A percentile compares a stretch with the other conserved stretches of the same genome.
Conservation (phyloP, 305 asterid species). For the Fraxinus baroniana region DNA sequence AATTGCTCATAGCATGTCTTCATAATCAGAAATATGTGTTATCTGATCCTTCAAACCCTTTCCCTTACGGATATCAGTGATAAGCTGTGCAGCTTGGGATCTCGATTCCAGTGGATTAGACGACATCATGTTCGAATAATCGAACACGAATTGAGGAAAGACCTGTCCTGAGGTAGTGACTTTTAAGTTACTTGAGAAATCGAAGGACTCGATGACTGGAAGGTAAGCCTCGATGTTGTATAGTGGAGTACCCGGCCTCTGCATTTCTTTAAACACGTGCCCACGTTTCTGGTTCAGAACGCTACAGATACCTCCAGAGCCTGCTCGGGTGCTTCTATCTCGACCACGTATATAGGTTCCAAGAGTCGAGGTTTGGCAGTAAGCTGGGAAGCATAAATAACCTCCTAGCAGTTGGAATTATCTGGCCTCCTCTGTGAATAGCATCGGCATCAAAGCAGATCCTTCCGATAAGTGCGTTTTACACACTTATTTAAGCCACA, state of each 20-base stretch:
- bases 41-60: conserved; percentile 29
- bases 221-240: conserved; percentile 32
- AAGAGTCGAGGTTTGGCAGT: conserved; percentile 17
- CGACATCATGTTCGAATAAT: conserved; percentile 24
- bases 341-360: conserved; percentile 29
- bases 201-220: conserved; percentile 21
- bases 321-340: conserved; percentile 27
- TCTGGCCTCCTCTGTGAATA: conserved; percentile 26
- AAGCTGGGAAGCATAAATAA: neutral
- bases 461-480: neutral
- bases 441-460: conserved; percentile 16
- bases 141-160: conserved; percentile 28
- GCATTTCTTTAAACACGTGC: neutral
- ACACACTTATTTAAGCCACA: no score
- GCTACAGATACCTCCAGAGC: conserved; percentile 18
- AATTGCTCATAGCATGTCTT: conserved; percentile 21
- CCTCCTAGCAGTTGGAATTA: conserved; percentile 24
- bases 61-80: conserved; percentile 20
- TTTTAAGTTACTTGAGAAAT: conserved; percentile 18
- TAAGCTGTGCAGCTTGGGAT: conserved; percentile 17
- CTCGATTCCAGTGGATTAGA: conserved; percentile 21
- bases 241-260: neutral
- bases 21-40: conserved; percentile 22
- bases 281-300: neutral
- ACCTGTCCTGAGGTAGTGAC: conserved; percentile 27